Evolutionary conservation across 495 filamentous ascomycete genomes (phyloP).

Genomic region (Xylaria acuta): DNA sequence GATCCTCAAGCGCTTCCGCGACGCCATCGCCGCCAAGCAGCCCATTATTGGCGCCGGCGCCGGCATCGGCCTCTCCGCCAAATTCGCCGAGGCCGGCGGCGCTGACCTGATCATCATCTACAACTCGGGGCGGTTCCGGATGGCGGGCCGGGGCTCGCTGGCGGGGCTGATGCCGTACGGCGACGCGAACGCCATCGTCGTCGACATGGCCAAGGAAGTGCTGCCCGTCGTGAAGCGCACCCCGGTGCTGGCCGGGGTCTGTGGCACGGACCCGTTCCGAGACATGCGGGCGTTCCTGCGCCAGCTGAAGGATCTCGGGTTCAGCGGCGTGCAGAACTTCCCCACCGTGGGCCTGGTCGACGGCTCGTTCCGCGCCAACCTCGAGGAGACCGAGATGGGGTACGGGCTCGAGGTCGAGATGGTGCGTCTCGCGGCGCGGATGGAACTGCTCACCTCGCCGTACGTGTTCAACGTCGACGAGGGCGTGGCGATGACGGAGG

Average conservation of each 20-base stretch:
- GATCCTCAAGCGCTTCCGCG: conserved; percentile 61
- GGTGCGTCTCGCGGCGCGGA: conserved; percentile 59
- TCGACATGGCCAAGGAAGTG: conserved; percentile 70
- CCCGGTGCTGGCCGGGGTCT: conserved; percentile 70
- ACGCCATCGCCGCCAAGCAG: conserved; percentile 57
- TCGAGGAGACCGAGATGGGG: conserved; percentile 76
- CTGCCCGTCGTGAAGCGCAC: conserved; percentile 65
- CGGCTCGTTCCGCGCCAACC: conserved; percentile 66
- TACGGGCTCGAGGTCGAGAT: conserved; percentile 70
- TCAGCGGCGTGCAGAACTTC: conserved; percentile 75
- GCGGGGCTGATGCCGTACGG: conserved; percentile 76
- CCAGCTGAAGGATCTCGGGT: conserved; percentile 64
- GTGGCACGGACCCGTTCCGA: conserved; percentile 70
- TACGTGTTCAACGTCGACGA: conserved; percentile 71
- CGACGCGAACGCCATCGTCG: conserved; percentile 71
- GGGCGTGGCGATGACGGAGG: conserved; percentile 63
- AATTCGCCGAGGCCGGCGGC: conserved; percentile 70
- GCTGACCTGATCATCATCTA: conserved; percentile 74
- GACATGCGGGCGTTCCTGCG: conserved; percentile 61
- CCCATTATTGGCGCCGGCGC: conserved; percentile 72
- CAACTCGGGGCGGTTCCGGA: conserved; percentile 75
- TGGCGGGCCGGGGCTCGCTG: conserved; percentile 74
- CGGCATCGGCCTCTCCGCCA: conserved; percentile 75
- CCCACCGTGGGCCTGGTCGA: conserved; percentile 76
- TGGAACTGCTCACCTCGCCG: conserved; percentile 69